Percentiles rank a stretch among this genome's conserved stretches.
Conservation (phyloP, 371 early-diverging fungal species). For the Rhizopus microsporus region DNA sequence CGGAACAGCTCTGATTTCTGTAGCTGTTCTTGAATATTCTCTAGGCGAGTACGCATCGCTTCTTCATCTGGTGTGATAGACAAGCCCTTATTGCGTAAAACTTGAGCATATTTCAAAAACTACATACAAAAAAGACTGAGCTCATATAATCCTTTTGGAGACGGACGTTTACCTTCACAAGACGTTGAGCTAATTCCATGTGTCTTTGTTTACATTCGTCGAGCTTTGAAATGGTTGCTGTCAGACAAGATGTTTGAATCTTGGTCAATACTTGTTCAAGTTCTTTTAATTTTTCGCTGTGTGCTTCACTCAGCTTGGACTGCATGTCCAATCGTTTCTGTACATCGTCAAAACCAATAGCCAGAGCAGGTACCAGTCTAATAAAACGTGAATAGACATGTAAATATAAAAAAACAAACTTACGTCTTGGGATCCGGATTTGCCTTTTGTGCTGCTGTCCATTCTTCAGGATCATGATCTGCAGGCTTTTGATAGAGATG, state of each 20-base stretch:
- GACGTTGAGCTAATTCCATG: slow-evolving; percentile 75
- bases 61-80: slow-evolving; percentile 86
- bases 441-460: slow-evolving; percentile 77
- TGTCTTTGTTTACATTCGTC: slow-evolving; percentile 75
- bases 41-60: slow-evolving; percentile 68
- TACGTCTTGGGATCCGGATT: slow-evolving; percentile 85
- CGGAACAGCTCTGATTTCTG: slow-evolving; percentile 77
- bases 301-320: slow-evolving; percentile 49
- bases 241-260: slow-evolving; percentile 61
- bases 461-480: slow-evolving; percentile 73
- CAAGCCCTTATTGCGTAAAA: slow-evolving; percentile 79
- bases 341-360: slow-evolving; percentile 82
- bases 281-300: slow-evolving; percentile 59
- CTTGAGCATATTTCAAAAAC: slow-evolving; percentile 81
- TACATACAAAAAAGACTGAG: slow-evolving; percentile 20
- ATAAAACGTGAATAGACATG: background rate
- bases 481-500: slow-evolving; percentile 74
- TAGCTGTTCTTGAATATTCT: slow-evolving; percentile 72
- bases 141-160: background rate
- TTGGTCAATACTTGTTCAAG: slow-evolving; percentile 65
- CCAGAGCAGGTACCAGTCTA: slow-evolving; percentile 84
- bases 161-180: slow-evolving; percentile 54
- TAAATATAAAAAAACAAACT: slow-evolving; percentile 2
- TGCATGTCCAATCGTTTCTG: slow-evolving; percentile 78
- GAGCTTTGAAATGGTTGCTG: slow-evolving; percentile 63